Conservation (phyloP, 2,329 filamentous ascomycete genomes). For the Fusarium concolor region DNA sequence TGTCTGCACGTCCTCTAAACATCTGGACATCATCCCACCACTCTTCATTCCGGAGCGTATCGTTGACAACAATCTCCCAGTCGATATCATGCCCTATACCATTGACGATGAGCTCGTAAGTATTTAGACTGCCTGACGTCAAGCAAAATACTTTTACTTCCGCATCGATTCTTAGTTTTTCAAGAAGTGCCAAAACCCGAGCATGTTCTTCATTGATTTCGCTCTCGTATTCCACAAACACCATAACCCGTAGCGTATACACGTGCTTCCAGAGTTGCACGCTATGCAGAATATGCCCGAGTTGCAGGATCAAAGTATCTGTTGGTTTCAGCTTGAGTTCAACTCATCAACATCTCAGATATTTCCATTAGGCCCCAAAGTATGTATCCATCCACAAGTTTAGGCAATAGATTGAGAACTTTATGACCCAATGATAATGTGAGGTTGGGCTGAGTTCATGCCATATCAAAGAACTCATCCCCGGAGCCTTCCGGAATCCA, state of each 20-base stretch:
- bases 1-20: conserved; percentile 57
- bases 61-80: conserved; percentile 70
- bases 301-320: conserved; percentile 84
- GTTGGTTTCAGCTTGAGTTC: conserved; percentile 15
- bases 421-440: background rate
- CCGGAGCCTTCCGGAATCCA: background rate
- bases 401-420: background rate
- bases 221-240: conserved; percentile 89
- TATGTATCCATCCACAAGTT: background rate
- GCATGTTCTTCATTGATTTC: conserved; percentile 83
- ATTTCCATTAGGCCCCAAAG: background rate
- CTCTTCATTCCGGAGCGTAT: conserved; percentile 75
- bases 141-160: conserved; percentile 85
- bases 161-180: conserved; percentile 85
- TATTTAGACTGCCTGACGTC: conserved; percentile 76
- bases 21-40: conserved; percentile 85
- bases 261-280: conserved; percentile 82
- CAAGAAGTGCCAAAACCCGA: conserved; percentile 77
- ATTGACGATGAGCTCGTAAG: conserved; percentile 83
- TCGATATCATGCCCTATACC: conserved; percentile 68
- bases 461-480: background rate
- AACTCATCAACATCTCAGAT: background rate
- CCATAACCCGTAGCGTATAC: conserved; percentile 79
- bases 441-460: background rate
- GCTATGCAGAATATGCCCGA: conserved; percentile 86